Evolutionary conservation across 208 protist species (phyloP).

Genomic region (Crithidia brevicula): DNA sequence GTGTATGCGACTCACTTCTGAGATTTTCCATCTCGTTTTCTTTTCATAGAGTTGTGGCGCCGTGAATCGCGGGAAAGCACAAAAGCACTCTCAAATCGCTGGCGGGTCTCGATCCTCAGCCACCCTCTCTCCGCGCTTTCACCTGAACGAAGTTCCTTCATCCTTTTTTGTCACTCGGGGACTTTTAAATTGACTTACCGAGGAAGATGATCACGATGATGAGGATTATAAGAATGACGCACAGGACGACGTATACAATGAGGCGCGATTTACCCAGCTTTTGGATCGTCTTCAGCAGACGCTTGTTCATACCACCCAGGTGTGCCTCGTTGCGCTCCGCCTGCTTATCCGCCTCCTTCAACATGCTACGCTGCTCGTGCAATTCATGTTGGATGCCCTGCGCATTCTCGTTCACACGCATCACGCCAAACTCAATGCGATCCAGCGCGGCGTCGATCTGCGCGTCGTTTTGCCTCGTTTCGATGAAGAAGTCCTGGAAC

Average conservation of each 20-base stretch:
- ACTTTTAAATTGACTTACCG: conserved; percentile 34
- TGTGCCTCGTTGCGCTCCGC: conserved; percentile 46
- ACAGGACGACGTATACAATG: conserved; percentile 51
- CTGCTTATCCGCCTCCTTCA: conserved; percentile 43
- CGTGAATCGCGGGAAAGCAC: no score
- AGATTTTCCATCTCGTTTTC: no score
- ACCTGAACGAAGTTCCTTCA: background rate
- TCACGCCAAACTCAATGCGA: conserved; percentile 56
- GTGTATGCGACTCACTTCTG: no score
- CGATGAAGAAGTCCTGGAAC: conserved; percentile 54
- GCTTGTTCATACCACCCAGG: conserved; percentile 44
- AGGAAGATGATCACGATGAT: conserved; percentile 64
- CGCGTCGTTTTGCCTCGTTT: conserved; percentile 49
- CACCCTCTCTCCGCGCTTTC: background rate
- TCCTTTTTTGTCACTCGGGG: background rate
- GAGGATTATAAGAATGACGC: conserved; percentile 48
- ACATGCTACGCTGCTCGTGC: conserved; percentile 39
- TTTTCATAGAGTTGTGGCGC: no score
- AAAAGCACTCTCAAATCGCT: no score
- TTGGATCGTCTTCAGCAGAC: conserved; percentile 46
- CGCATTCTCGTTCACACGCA: conserved; percentile 55
- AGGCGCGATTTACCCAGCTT: conserved; percentile 59
- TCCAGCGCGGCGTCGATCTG: conserved; percentile 60
- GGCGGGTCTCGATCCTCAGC: no score
- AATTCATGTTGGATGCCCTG: conserved; percentile 58